A percentile compares a stretch with the other conserved stretches of the same genome.
Conservation (phyloP, 169 alveolate genomes). For the Babesia sp. region DNA sequence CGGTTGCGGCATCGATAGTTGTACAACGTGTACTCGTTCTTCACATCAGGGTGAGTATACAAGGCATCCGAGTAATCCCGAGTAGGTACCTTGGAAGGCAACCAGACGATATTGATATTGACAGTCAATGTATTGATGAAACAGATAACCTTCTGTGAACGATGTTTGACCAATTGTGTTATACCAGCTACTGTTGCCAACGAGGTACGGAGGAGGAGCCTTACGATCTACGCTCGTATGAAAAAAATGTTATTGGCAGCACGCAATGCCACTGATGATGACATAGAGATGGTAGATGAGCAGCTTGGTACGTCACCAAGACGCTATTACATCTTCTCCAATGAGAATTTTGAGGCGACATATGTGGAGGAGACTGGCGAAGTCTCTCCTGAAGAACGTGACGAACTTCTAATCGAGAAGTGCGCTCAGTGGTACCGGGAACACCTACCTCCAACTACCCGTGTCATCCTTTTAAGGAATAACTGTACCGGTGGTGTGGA, state of each 20-base stretch:
- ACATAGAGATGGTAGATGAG: neutral
- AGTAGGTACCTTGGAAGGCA: constrained; percentile 4
- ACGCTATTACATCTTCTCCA: constrained; percentile 50
- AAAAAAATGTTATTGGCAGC: constrained; percentile 27
- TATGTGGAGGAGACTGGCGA: constrained; percentile 34
- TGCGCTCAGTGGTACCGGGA: constrained; percentile 63
- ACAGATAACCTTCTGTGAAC: constrained; percentile 46
- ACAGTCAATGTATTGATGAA: constrained; percentile 55
- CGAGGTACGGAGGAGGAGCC: constrained; percentile 59
- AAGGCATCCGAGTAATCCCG: neutral
- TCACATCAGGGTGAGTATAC: constrained; percentile 4
- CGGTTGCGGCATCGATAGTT: constrained; percentile 57
- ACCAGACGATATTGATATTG: constrained; percentile 33
- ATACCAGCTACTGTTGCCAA: constrained; percentile 61
- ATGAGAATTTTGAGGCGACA: constrained; percentile 50
- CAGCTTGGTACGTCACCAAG: neutral
- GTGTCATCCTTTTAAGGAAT: constrained; percentile 15
- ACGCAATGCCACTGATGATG: neutral
- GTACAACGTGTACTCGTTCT: constrained; percentile 22
- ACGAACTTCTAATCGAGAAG: constrained; percentile 19
- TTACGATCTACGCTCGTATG: constrained; percentile 41
- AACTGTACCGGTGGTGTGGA: neutral
- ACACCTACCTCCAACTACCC: constrained; percentile 11
- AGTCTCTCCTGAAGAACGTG: constrained; percentile 34
- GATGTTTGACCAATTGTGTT: constrained; percentile 54